Conservation (phyloP, 2,329 filamentous ascomycete species). For the Pseudocercospora macadamiae region DNA sequence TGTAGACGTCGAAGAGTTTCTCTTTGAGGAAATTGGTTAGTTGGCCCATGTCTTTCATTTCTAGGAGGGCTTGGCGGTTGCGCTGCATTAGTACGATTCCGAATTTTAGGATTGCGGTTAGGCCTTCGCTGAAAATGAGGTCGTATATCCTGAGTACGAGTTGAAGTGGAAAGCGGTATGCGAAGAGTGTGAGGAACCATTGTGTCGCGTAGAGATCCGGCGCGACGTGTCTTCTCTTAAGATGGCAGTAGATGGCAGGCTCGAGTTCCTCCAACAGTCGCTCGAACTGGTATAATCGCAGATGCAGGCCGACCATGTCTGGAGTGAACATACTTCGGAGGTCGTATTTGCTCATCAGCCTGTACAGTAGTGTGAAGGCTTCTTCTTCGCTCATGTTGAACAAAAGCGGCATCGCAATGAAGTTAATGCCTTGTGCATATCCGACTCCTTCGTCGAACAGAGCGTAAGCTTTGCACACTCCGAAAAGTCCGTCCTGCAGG, state of each 20-base stretch:
- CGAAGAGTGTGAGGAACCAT: slow-evolving; percentile 98
- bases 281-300: slow-evolving; percentile 93
- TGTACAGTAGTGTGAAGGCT: slow-evolving; percentile 89
- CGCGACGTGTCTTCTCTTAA: slow-evolving; percentile 82
- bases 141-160: slow-evolving; percentile 96
- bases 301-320: slow-evolving; percentile 94
- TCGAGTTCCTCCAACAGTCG: slow-evolving; percentile 90
- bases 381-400: slow-evolving; percentile 99
- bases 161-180: slow-evolving; percentile 94
- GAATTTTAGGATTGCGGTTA: slow-evolving; percentile 88
- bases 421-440: slow-evolving; percentile 99
- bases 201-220: slow-evolving; percentile 96
- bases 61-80: slow-evolving; percentile 76
- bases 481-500: slow-evolving; percentile 90
- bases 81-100: slow-evolving; percentile 96
- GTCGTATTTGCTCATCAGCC: slow-evolving; percentile 95
- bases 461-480: slow-evolving; percentile 96
- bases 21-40: slow-evolving; percentile 92
- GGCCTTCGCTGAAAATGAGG: slow-evolving; percentile 87
- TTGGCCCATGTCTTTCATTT: slow-evolving; percentile 87
- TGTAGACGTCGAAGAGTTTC: slow-evolving; percentile 93
- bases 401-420: slow-evolving; percentile 91
- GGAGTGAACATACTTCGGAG: slow-evolving; percentile 90
- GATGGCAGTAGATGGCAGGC: slow-evolving; percentile 90
- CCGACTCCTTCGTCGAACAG: slow-evolving; percentile 92